Conservation (phyloP, 2,329 filamentous ascomycete species). For the Fusarium veterinarium region DNA sequence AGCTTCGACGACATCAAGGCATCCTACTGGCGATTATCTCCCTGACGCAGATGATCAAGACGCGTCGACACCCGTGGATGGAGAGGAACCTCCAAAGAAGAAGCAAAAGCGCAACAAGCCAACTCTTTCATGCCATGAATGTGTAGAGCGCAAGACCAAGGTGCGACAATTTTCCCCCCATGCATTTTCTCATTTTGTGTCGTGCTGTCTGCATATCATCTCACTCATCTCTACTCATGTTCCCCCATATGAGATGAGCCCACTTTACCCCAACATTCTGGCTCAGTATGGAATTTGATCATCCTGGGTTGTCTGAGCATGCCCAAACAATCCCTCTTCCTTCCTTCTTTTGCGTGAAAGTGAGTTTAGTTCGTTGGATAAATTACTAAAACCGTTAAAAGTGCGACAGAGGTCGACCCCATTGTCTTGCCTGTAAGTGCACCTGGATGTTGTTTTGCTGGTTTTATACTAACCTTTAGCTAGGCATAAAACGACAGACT, state of each 20-base stretch:
- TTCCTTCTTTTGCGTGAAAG: neutral
- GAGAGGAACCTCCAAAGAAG: conserved; percentile 65
- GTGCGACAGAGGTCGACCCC: conserved; percentile 80
- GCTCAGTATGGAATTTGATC: neutral
- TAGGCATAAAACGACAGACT: conserved; percentile 80
- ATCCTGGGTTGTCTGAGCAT: neutral
- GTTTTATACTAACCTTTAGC: conserved; percentile 43
- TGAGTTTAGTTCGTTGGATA: neutral
- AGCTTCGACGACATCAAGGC: conserved; percentile 29
- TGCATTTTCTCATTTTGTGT: conserved; percentile 8
- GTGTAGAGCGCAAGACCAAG: conserved; percentile 86
- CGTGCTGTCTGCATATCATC: neutral
- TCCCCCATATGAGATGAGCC: conserved; percentile 19
- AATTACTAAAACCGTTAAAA: conserved; percentile 51
- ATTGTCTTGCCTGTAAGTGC: conserved; percentile 71
- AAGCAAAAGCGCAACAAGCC: conserved; percentile 89
- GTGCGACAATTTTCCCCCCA: conserved; percentile 52
- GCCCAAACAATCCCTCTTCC: neutral
- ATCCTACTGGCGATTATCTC: conserved; percentile 34
- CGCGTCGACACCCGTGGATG: conserved; percentile 35
- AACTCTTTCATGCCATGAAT: conserved; percentile 81
- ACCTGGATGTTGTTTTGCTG: neutral
- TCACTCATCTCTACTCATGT: neutral
- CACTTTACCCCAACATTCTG: conserved; percentile 26
- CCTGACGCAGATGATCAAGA: conserved; percentile 38